Base-by-base conservation (phyloP, 2,329 filamentous ascomycete species). In the Macrophomina pseudophaseolina region DNA sequence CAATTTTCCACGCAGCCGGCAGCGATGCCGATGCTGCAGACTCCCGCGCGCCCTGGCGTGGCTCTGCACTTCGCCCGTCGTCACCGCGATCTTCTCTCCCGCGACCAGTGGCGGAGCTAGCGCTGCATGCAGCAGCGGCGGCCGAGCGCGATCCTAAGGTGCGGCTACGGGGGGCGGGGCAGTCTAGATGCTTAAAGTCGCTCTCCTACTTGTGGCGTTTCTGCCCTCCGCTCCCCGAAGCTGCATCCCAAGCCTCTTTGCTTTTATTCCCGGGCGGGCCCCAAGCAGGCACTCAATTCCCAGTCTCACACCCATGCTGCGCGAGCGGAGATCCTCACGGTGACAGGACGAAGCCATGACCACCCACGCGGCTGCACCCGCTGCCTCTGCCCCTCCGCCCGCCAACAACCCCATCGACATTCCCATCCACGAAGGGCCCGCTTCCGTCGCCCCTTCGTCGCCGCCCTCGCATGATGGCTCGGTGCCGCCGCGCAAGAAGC, bases 401-500 rank as follows among this genome's bases (percentile, higher is more conserved):
- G 54, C 54, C 48, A 32, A 56, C 53, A 23, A 23, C 42, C 9
- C 63, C n/a, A n/a, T 7, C 28, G 23, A 53, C 52, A 28, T 48
- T 33, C 12, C 18, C 49, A 23, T 23, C 23, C 23, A 23, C 23
- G 23, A 23, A 2, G 23, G 23, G 23, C 23, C 23, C 23, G 23
- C 23, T 23, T 23, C 23, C 23, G 23, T 23, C 23, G 23, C 23
- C 23, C 23, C 23, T 23, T 23, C 23, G 23, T 53, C 49, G 38
- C 42, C 38, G 48, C 49, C 48, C 6, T 35, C 35, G 40, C 35
- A 35, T 38, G 52, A 46, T 12, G 52, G 52, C 33, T 7, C 42
- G 5, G 53, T 44, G 12, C 32, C 33, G 6, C 64, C 53, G 32
- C 46, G 46, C 9, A 59, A 23, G 53, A 91, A 91, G 80, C 91